Percentiles rank a stretch among this genome's conserved stretches.
Conservation (phyloP, 768 basidiomycete genomes). For the Lactarius indigo region DNA sequence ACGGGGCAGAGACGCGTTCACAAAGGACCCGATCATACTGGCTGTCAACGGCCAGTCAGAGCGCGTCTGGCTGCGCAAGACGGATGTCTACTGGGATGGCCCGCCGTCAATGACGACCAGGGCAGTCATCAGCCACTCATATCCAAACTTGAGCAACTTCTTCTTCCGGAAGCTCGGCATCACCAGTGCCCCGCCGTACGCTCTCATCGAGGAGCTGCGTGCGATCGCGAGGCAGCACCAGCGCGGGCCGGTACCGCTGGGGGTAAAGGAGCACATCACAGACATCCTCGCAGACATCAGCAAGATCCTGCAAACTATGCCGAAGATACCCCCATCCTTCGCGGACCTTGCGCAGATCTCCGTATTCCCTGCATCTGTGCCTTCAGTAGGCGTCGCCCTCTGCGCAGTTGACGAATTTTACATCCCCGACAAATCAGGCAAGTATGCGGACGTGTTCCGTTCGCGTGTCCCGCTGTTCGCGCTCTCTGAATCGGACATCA, state of each 20-base stretch:
- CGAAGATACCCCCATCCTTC: slow-evolving; percentile 6
- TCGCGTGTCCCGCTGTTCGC: slow-evolving; percentile 19
- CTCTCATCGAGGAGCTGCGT: slow-evolving; percentile 25
- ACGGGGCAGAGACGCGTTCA: slow-evolving; percentile 19
- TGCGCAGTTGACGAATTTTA: slow-evolving; percentile 24
- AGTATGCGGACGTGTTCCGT: slow-evolving; percentile 20
- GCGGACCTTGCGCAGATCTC: slow-evolving; percentile 4
- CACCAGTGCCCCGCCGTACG: slow-evolving; percentile 15
- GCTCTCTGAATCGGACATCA: slow-evolving; percentile 6
- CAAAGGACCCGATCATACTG: slow-evolving; percentile 19
- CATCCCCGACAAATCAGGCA: slow-evolving; percentile 25
- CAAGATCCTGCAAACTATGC: not conserved
- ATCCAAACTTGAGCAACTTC: slow-evolving; percentile 20
- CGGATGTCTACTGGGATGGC: slow-evolving; percentile 27
- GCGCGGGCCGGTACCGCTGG: not conserved
- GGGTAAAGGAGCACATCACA: slow-evolving; percentile 1
- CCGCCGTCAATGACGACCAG: slow-evolving; percentile 26
- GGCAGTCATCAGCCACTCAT: slow-evolving; percentile 18
- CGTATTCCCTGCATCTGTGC: slow-evolving; percentile 20
- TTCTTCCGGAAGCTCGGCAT: slow-evolving; percentile 25
- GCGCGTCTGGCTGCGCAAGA: slow-evolving; percentile 18
- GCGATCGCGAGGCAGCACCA: slow-evolving; percentile 6
- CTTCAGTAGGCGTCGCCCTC: slow-evolving; percentile 2
- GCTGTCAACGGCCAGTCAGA: slow-evolving; percentile 4
- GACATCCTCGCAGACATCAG: slow-evolving; percentile 26